A percentile compares a stretch with the other conserved stretches of the same genome.
phyloP scores from a whole-genome alignment of 2,329 filamentous ascomycete species.

The Ceratocystis ficicola region DNA sequence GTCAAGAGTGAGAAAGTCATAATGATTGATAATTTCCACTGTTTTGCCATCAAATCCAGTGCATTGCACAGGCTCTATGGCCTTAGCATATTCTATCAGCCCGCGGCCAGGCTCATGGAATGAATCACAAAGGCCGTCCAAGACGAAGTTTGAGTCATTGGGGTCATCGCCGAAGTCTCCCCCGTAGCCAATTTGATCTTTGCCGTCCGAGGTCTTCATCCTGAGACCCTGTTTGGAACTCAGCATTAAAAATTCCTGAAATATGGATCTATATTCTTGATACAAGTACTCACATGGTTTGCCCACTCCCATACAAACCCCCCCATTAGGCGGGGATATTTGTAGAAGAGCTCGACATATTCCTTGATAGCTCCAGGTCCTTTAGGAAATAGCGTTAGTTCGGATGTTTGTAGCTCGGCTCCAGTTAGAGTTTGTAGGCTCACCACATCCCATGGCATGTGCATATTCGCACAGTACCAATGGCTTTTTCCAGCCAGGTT shows the following conservation, averaged over 20 bases:
- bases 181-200: conserved; percentile 44
- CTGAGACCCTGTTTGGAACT: conserved; percentile 32
- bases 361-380: conserved; percentile 51
- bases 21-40: conserved; percentile 40
- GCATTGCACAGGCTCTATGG: conserved; percentile 46
- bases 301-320: conserved; percentile 56
- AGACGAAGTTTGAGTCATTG: conserved; percentile 47
- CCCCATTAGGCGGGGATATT: conserved; percentile 41
- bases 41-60: conserved; percentile 33
- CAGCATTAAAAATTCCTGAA: not conserved
- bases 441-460: conserved; percentile 49
- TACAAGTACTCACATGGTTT: conserved; percentile 37
- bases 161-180: conserved; percentile 51
- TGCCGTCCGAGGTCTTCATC: conserved; percentile 33
- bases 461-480: conserved; percentile 45
- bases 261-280: not conserved
- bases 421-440: not conserved
- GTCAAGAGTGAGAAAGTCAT: conserved; percentile 42
- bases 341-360: conserved; percentile 54
- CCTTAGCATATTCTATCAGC: conserved; percentile 44
- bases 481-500: conserved; percentile 38
- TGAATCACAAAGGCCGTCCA: conserved; percentile 42
- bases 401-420: not conserved
- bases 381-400: not conserved
- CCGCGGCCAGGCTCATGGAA: conserved; percentile 42